A percentile compares a stretch with the other conserved stretches of the same genome.
These are phyloP conservation scores for Andrographis paniculata DNA, from an alignment of 305 asterid species.

Conservation along the genomic window DNA sequence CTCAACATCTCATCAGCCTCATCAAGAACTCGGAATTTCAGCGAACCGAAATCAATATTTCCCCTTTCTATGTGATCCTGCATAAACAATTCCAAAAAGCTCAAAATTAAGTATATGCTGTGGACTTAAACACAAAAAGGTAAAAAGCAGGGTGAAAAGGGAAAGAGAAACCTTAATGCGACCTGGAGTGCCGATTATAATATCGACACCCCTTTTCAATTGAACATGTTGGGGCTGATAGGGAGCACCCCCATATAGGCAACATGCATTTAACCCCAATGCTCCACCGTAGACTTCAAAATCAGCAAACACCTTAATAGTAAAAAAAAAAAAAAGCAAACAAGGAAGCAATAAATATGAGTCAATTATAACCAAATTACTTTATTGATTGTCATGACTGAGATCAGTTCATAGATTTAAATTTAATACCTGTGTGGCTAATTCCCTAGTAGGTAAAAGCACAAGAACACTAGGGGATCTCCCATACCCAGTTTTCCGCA, in stretches of 20 bases:
- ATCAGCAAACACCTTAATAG: constrained; percentile 70
- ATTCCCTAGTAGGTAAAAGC: constrained; percentile 91
- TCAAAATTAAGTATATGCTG: background rate
- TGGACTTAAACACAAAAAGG: background rate
- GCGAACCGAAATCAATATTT: constrained; percentile 58
- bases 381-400: no score
- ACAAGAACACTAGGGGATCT: constrained; percentile 83
- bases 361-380: no score
- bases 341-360: constrained; percentile 4
- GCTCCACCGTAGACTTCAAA: constrained; percentile 71
- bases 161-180: constrained; percentile 61
- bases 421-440: constrained; percentile 57
- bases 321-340: constrained; percentile 2
- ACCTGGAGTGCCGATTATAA: constrained; percentile 87
- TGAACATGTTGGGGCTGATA: constrained; percentile 42
- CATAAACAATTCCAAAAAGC: constrained; percentile 6
- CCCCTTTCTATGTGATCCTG: constrained; percentile 85
- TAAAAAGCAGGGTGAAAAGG: background rate
- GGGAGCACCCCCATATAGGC: constrained; percentile 83
- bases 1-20: constrained; percentile 99
- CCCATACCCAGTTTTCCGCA: constrained; percentile 71
- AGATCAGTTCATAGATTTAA: background rate
- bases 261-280: constrained; percentile 69
- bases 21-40: constrained; percentile 86
- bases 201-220: constrained; percentile 77